Base-by-base conservation (phyloP, 345 rosid species). In the Excoecaria agallocha region DNA sequence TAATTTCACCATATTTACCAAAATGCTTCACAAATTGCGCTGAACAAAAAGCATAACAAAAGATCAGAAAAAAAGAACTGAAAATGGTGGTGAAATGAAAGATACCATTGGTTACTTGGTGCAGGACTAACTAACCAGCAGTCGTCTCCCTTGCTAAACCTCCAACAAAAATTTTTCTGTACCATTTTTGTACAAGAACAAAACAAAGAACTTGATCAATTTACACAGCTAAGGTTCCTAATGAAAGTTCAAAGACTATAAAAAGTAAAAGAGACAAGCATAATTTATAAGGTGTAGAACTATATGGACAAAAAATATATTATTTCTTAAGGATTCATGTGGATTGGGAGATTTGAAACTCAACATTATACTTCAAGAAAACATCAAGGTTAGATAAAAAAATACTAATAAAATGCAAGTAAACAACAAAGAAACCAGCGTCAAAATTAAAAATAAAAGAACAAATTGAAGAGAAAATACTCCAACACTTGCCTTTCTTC, bases 121-220 rank as follows among this genome's bases (percentile, higher is more conserved):
- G n/a, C 30, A 7, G 4, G 48, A 37, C 16, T 49, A 67, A 71
- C 81, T 74, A 82, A 88, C 97, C 87, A 46, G 82, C 73, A 13
- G 89, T 87, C 48, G 94, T 86, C 69, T 90, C 97, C 60, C 89
- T 91, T 15, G 93, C 91, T 59, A 93, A 86, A 60, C 98, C 97
- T 74, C 98, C 98, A 8, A 91, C 88, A 58, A 93, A 93, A 71
- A 93, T 91, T 74, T 93, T 93, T 81, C 97, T 76, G 80, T 74
- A 69, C 41, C 51, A 58, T n/a, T 17, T 25, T 51, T 43, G 22
- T 43, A 3, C 22, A 37, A 19, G 19, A 35, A 56, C 58, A 20
- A 65, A 52, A 12, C 30, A 51, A 45, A 73, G 46, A 50, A 48
- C 2, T 20, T 12, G 20, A 7, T 48, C 54, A 22, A 38, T n/a